These are phyloP conservation scores for Aspergillus eucalypticola DNA, from an alignment of 2,329 filamentous ascomycete species.

Conservation along the genomic window DNA sequence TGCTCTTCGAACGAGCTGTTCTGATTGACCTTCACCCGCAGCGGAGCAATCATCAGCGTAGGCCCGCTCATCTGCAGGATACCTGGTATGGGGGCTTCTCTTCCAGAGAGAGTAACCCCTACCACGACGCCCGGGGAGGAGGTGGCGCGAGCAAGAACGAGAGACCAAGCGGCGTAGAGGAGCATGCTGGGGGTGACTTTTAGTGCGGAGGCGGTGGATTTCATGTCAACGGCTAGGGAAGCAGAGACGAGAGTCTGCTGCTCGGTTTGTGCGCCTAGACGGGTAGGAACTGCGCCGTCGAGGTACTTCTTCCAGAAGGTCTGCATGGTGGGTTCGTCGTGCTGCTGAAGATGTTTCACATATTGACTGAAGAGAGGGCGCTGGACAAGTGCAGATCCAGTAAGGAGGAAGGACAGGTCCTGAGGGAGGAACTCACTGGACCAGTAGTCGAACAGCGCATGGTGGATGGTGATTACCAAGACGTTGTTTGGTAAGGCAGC, in stretches of 20 bases:
- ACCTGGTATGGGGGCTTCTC: not conserved
- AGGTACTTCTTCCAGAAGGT: not conserved
- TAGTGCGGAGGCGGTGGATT: not conserved
- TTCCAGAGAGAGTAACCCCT: slow-evolving; percentile 1
- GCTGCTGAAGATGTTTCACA: not conserved
- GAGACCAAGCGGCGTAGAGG: slow-evolving; percentile 4
- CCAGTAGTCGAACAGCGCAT: not conserved
- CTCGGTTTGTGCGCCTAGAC: not conserved
- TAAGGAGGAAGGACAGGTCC: slow-evolving; percentile 7
- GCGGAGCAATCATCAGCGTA: not conserved
- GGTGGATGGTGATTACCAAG: not conserved
- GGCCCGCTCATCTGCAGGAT: not conserved
- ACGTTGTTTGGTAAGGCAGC: not conserved
- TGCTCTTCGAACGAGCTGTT: not conserved
- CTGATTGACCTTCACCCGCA: not conserved
- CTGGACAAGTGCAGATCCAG: not conserved
- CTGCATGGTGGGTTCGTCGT: not conserved
- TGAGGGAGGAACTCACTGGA: not conserved
- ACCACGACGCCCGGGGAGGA: not conserved
- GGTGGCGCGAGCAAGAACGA: slow-evolving; percentile 2
- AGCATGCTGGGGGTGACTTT: not conserved
- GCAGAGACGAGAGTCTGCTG: not conserved
- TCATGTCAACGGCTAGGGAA: not conserved
- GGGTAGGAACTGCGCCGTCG: not conserved
- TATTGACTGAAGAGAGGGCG: slow-evolving; percentile 7